A percentile compares a stretch with the other conserved stretches of the same genome.
Evolutionary conservation across 495 filamentous ascomycete genomes (phyloP).

Genomic region (Penicillium crystallinum): DNA sequence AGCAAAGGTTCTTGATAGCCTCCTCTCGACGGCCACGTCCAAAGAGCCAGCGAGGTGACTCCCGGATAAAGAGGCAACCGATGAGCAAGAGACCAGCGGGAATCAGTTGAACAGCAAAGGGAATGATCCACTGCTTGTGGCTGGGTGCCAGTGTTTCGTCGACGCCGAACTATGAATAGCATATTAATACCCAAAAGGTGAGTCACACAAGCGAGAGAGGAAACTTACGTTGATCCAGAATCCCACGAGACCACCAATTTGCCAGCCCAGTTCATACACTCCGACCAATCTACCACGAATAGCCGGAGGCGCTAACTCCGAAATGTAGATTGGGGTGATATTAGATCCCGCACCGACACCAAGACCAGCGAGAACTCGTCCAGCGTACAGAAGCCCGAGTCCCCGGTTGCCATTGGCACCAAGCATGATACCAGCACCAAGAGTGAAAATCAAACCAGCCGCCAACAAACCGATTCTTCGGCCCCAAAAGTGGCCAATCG

Average conservation of each 20-base stretch:
- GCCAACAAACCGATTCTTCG: slow-evolving; percentile 48
- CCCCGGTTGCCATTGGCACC: slow-evolving; percentile 54
- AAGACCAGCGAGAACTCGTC: slow-evolving; percentile 67
- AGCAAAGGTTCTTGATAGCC: slow-evolving; percentile 56
- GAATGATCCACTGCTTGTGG: slow-evolving; percentile 52
- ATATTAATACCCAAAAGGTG: not conserved
- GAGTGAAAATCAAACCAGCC: slow-evolving; percentile 51
- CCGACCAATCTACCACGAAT: slow-evolving; percentile 76
- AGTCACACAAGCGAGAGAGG: not conserved
- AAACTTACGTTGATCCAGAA: slow-evolving; percentile 61
- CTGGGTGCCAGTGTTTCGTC: slow-evolving; percentile 24
- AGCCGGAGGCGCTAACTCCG: slow-evolving; percentile 75
- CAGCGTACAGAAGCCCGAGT: slow-evolving; percentile 59
- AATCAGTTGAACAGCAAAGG: slow-evolving; percentile 53
- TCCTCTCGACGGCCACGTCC: slow-evolving; percentile 44
- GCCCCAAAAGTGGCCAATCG: slow-evolving; percentile 51
- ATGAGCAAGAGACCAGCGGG: slow-evolving; percentile 47
- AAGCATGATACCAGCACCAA: slow-evolving; percentile 62
- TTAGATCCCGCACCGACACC: slow-evolving; percentile 74
- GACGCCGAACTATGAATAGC: slow-evolving; percentile 34
- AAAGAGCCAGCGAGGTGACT: slow-evolving; percentile 59
- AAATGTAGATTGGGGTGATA: slow-evolving; percentile 73
- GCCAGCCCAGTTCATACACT: slow-evolving; percentile 71
- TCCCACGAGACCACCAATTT: slow-evolving; percentile 66
- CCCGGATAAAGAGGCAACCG: slow-evolving; percentile 45